Base-by-base conservation (phyloP, 495 filamentous ascomycete species). In the Trichocladium antarcticum region DNA sequence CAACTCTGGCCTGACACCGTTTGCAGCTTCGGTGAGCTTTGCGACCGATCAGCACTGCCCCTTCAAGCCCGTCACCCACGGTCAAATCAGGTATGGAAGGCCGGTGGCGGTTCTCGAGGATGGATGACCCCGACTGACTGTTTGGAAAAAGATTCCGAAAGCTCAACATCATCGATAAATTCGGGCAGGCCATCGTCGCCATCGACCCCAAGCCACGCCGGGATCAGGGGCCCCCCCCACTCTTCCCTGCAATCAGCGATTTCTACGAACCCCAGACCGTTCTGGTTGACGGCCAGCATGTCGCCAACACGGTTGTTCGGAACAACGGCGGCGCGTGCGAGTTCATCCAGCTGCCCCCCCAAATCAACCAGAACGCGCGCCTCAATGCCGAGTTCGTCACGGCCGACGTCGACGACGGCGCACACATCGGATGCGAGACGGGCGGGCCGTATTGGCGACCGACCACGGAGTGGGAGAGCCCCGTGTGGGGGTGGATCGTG, bases 401-500 rank as follows among this genome's bases (percentile, higher is more conserved):
- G 12, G 32, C 1, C 9, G 53, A 50, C 22, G 17, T 17, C 5
- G 27, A 16, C 22, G 2, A 3, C 7, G 28, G 71, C 47, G 65
- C 37, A 19, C 19, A 45, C 9, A 42, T 43, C 24, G n/a, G n/a
- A n/a, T n/a, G n/a, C n/a, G n/a, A n/a, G n/a, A n/a, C n/a, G n/a
- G 24, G 8, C 8, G 8, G 24, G 4, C 3, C 3, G 3, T 3
- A 27, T 8, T 68, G 62, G 67, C 46, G 51, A 8, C 43, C 50
- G 12, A 32, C 53, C 0, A 42, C 39, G 0, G 69, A 74, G 24
- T 71, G 60, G 61, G 71, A 76, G 36, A 65, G 66, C 35, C 76
- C 74, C 16, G 62, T 78, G 46, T 78, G 68, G 67, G 76, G 77
- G 1, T 79, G 76, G 75, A 29, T 78, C 0, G 57, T 79, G 0